Base-by-base conservation (phyloP, 2,329 filamentous ascomycete genomes). In the Phyllosticta capitalensis region DNA sequence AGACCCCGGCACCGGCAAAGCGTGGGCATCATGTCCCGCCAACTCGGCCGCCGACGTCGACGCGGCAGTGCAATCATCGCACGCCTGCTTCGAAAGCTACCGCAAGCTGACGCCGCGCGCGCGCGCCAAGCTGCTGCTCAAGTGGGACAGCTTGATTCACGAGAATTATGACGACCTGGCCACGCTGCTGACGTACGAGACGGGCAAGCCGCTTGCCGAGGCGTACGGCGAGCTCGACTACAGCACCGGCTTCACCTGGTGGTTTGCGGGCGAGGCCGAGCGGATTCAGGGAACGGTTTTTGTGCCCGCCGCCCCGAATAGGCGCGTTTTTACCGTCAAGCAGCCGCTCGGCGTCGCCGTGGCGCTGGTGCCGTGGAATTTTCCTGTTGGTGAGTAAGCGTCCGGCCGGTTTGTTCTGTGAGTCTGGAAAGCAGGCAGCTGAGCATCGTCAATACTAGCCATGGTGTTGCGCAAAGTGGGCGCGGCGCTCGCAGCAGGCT, bases 251-350 rank as follows among this genome's bases (percentile, higher is more conserved):
- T 82, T 81, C 65, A 79, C 77, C 0, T 81, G 79, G 79, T 81
- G 79, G 79, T 81, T 82, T 66, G 76, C 78, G 7, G 83, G 83
- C 2, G 83, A 86, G 65, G 83, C 82, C 67, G 76, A 85, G 70
- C 76, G 83, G 33, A 79, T 86, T n/a, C 78, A 81, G 24, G 88
- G 88, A 17, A 79, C 79, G 0, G 79, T 86, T 4, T 80, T 83
- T 52, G 76, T 79, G 0, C 79, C 85, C 0, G 76, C 86, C 0
- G 74, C 82, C 0, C 83, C 87, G 0, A 83, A 83, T 30, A 77
- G 88, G 5, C 78, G 87, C 12, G 79, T 85, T 2, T 82, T 92
- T 62, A 87, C 85, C 0, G 81, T 91, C 65, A 92, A 92, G 75
- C 86, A 76, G 63, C 75, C 75, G 10, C 63, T 73, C 7, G 73